A percentile compares a stretch with the other conserved stretches of the same genome.
phyloP scores from a whole-genome alignment of 1,284 basidiomycete genomes.

The Pseudomicrostroma phylloplanum region DNA sequence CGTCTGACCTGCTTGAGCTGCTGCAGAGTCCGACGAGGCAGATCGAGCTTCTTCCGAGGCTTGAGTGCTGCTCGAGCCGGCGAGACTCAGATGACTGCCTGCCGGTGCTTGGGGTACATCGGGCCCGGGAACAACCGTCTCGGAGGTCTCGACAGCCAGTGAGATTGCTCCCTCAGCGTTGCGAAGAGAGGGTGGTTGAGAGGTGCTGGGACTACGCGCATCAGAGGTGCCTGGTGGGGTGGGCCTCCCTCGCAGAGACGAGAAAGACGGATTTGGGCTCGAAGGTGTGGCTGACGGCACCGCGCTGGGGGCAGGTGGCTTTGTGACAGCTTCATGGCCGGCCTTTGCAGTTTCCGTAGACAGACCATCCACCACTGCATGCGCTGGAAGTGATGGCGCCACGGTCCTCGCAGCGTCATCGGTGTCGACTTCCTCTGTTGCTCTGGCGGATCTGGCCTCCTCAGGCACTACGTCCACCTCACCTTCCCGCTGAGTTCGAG shows the following conservation, averaged over 20 bases:
- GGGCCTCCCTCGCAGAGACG: conserved; percentile 34
- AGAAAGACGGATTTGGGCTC: conserved; percentile 38
- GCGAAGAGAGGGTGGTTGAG: conserved; percentile 21
- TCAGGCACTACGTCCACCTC: not conserved
- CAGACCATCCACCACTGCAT: not conserved
- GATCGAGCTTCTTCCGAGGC: too few relatives aligned
- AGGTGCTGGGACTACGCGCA: conserved; percentile 23
- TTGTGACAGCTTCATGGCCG: conserved; percentile 1
- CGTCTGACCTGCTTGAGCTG: conserved; percentile 3
- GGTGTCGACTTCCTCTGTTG: conserved; percentile 3
- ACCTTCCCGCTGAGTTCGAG: not conserved
- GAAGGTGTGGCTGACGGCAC: not conserved
- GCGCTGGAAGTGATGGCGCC: not conserved
- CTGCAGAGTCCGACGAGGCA: not conserved
- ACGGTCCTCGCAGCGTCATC: not conserved
- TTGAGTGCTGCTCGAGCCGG: too few relatives aligned
- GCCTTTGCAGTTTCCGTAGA: not conserved
- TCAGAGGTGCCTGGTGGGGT: conserved; percentile 38
- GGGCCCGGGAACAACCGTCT: too few relatives aligned
- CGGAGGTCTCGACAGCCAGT: too few relatives aligned
- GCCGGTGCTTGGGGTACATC: too few relatives aligned
- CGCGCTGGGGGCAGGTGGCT: too few relatives aligned
- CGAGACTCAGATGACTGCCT: too few relatives aligned
- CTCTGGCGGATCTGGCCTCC: not conserved
- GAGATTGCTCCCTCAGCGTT: not conserved